Base-by-base conservation (phyloP, 1,284 basidiomycete species). In the Malassezia yamatoensis region DNA sequence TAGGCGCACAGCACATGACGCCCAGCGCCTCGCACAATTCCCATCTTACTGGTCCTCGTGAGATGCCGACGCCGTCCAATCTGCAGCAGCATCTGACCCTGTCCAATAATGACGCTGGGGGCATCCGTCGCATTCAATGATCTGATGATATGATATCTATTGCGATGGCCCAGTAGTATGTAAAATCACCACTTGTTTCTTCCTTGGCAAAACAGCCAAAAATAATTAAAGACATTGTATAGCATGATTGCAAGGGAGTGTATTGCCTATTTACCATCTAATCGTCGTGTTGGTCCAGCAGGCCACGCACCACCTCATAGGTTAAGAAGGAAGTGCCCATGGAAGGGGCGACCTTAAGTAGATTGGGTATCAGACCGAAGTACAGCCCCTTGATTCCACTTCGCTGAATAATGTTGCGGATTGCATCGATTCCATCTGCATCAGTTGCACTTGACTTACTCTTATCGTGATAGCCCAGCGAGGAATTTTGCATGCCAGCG, bases 361-460 rank as follows among this genome's bases (percentile, higher is more conserved):
- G 78, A 76, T 96, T 96, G 11, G 90, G 89, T 82, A 87, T 87
- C 42, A 96, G 78, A 6, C 90, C 90, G 60, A 88, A 81, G 77
- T 94, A 90, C 62, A 90, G 75, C 24, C 86, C 86, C 40, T 71
- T 74, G 15, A 85, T 55, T 2, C 90, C 90, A 71, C 94, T 90
- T 0, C 79, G 80, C 40, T 78, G 80, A 21, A 90, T 59, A 48
- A 89, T 88, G 54, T 80, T 81, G 54, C 76, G 76, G 61, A 90
- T 77, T 1, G 86, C 87, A 68, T 90, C 85, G 54, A 69, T 15
- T 85, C 53, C 45, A 33, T 52, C 53, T 51, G 41, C 41, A 20
- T 16, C 1, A 43, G 52, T 18, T 41, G 39, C 29, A 18, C 5
- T 24, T 12, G 11, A 43, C 46, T 12, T 38, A 51, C 66, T 67